Evolutionary conservation across 176 grass and related monocot species (phyloP).

Genomic region (Raddia distichophylla): DNA sequence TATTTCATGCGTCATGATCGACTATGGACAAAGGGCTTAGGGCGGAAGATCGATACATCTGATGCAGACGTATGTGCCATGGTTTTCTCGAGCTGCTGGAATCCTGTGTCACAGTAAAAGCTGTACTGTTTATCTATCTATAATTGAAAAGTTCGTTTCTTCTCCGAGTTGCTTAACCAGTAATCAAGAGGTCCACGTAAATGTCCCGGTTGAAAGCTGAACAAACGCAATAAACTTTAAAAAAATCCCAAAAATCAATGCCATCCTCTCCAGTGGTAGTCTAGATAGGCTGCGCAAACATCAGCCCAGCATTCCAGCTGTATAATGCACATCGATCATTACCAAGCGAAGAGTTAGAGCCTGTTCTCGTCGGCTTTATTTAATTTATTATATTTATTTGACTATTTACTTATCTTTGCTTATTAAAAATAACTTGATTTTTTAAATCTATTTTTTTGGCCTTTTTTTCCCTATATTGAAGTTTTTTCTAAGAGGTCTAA

Average conservation of each 20-base stretch:
- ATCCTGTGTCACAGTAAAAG: background rate
- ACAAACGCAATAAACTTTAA: background rate
- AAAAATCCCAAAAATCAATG: background rate
- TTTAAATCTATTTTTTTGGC: too few relatives aligned
- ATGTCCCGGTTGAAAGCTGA: background rate
- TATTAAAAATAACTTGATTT: too few relatives aligned
- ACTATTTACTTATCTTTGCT: too few relatives aligned
- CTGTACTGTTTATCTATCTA: background rate
- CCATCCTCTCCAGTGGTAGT: background rate
- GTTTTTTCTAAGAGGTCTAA: too few relatives aligned
- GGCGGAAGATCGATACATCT: background rate
- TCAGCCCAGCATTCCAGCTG: conserved; percentile 20
- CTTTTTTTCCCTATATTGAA: too few relatives aligned
- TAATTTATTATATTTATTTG: too few relatives aligned
- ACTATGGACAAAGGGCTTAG: background rate
- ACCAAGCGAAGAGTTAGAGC: background rate
- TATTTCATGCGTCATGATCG: background rate
- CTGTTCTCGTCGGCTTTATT: too few relatives aligned
- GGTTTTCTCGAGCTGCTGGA: background rate
- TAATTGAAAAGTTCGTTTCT: background rate
- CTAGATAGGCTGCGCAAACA: background rate
- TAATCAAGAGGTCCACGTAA: conserved; percentile 9
- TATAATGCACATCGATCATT: conserved; percentile 12
- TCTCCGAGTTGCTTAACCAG: background rate
- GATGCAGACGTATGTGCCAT: background rate